Base-by-base conservation (phyloP, 495 filamentous ascomycete genomes). In the Neurospora discreta region DNA sequence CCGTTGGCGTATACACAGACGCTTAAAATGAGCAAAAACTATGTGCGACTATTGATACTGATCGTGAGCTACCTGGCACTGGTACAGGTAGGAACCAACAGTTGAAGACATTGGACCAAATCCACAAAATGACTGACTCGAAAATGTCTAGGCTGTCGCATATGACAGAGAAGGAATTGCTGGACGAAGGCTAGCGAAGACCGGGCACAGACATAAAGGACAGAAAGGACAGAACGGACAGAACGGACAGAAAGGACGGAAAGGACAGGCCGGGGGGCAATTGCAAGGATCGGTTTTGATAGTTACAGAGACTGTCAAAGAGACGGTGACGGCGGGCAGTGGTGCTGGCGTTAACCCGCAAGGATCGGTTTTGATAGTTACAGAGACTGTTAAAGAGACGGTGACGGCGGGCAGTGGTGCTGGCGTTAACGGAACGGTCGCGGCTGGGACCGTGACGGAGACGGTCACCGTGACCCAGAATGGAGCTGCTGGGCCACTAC, bases 301-400 rank as follows among this genome's bases (percentile, higher is more conserved):
- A 1, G 80, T 84, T 20, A 84, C 83, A 52, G 80, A 81, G 75
- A 84, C 82, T 5, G 68, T 82, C 11, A 70, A 71, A 41, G 74
- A 77, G 69, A 81, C 78, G 26, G 72, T 81, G 30, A 81, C 79
- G 5, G 80, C 79, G 9, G 79, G 78, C 18, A 74, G 67, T 30
- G 75, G 73, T 18, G 76, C 68, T 11, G 76, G 30, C 13, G 73
- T 71, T n/a, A 58, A 46, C 1, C 6, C 33, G 33, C 33, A 36
- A 5, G 33, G 33, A 36, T 36, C 33, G 33, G 72, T 67, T 26
- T 70, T 73, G 68, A 82, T 80, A 3, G 80, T 84, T 30, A 84
- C 83, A 52, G 80, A 81, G 75, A 84, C 82, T 5, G 68, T 82
- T 16, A 70, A 72, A 41, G 74, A 77, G 69, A 81, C 78, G 26